Base-by-base conservation (phyloP, 2,329 filamentous ascomycete species). In the Diaporthe vaccinii region DNA sequence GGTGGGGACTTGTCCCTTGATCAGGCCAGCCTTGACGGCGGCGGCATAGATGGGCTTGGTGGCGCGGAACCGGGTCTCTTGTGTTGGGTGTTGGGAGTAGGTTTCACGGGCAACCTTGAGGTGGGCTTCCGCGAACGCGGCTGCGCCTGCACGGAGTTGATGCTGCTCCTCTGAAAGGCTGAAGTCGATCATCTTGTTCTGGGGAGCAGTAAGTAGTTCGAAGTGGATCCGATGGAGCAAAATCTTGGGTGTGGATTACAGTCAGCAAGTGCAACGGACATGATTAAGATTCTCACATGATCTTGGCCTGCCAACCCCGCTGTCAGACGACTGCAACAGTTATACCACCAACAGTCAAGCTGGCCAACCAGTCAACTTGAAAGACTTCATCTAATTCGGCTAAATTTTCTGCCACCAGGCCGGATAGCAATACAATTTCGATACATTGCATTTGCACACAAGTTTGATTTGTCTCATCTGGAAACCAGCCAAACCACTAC, bases 1-100 rank as follows among this genome's bases (percentile, higher is more conserved):
- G 1, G 72, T 51, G 12, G 72, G 72, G 14, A 74, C 65, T 34
- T 76, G 75, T 34, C 72, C 72, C 34, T 44, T 71, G 49, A 76
- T 72, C 31, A 76, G 65, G 8, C 75, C 75, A 10, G 57, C 49
- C 17, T 51, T 44, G 14, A 72, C 68, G 12, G 72, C 73, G 10
- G 49, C 59, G 7, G 44, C 61, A n/a, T 76, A 75, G 41, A 51
- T 25, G 22, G 72, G 72, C 41, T n/a, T 15, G 2, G 67, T 74
- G 22, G 75, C 25, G 25, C 62, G 62, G 68, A 76, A 75, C 22
- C 75, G 75, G 7, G 67, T 25, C 22, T 49, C 34, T 22, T 76
- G 75, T 6, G 62, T 72, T 7, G 75, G 4, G 22, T 58, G 67
- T 4, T 59, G 41, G 3, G 68, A 36, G 59, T 76, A 76, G 39